A percentile compares a stretch with the other conserved stretches of the same genome.
Conservation (phyloP, 345 rosid genomes). For the Rubroshorea leprosula region DNA sequence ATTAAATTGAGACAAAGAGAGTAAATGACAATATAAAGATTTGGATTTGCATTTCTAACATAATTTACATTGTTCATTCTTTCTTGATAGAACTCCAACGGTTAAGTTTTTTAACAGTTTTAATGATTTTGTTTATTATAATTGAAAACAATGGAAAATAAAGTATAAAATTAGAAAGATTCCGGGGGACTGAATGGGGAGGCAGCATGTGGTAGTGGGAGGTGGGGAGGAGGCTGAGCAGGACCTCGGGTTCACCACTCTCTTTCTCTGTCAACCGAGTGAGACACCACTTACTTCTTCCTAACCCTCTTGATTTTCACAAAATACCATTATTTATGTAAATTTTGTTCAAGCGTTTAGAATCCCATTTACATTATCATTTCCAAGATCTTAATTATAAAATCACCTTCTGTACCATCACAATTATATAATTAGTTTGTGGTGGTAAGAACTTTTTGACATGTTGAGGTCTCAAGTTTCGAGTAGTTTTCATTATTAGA, state of each 20-base stretch:
- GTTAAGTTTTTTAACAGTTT: too few relatives aligned
- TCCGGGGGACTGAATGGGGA: not conserved
- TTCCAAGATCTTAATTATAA: not conserved
- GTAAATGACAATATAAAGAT: too few relatives aligned
- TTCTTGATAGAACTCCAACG: too few relatives aligned
- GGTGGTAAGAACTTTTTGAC: too few relatives aligned
- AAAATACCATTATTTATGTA: not conserved
- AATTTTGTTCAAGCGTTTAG: not conserved
- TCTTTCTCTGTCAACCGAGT: not conserved
- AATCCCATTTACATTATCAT: not conserved
- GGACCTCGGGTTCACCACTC: not conserved
- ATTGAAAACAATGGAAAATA: too few relatives aligned
- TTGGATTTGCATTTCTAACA: too few relatives aligned
- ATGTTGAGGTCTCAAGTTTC: too few relatives aligned
- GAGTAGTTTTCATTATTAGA: too few relatives aligned
- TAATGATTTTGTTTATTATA: too few relatives aligned
- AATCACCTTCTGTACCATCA: not conserved
- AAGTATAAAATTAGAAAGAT: too few relatives aligned
- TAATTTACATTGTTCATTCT: too few relatives aligned
- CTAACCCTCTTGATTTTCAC: conserved; percentile 17
- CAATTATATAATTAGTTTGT: not conserved
- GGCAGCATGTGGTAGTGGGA: conserved; percentile 6
- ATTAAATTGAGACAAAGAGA: too few relatives aligned
- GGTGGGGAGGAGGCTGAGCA: not conserved
- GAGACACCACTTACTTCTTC: conserved; percentile 14